These are phyloP conservation scores for Candida easanensis DNA, from an alignment of 805 yeast species.

Conservation along the genomic window DNA sequence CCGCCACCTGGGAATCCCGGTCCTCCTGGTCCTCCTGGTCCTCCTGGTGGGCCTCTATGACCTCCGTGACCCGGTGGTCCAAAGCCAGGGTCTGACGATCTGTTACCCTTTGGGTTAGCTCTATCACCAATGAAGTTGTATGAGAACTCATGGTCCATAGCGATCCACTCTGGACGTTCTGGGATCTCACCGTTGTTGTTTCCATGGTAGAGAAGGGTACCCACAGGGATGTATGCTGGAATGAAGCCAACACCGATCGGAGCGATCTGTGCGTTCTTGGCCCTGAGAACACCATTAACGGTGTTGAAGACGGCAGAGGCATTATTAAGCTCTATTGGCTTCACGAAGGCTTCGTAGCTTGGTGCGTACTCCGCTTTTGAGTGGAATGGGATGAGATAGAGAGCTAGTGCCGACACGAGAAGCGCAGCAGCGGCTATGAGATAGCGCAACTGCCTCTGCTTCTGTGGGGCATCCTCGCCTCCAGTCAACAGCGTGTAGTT, in stretches of 20 bases:
- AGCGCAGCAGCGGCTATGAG: slow-evolving; percentile 1
- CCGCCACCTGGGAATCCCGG: background rate
- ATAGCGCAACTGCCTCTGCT: slow-evolving; percentile 1
- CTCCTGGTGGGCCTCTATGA: slow-evolving; percentile 5
- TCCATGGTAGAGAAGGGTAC: slow-evolving; percentile 56
- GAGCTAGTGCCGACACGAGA: background rate
- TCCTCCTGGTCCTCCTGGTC: background rate
- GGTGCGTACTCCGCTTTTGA: background rate
- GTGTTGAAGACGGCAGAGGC: slow-evolving; percentile 57
- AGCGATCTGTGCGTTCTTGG: slow-evolving; percentile 46
- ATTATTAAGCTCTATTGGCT: slow-evolving; percentile 37
- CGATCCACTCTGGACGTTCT: slow-evolving; percentile 55
- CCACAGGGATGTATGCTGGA: slow-evolving; percentile 60
- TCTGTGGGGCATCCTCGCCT: background rate
- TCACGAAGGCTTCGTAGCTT: background rate
- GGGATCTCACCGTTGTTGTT: slow-evolving; percentile 43
- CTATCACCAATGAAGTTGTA: slow-evolving; percentile 41
- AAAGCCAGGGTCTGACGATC: background rate
- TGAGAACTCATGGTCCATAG: slow-evolving; percentile 62
- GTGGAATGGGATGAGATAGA: background rate
- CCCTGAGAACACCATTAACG: slow-evolving; percentile 49
- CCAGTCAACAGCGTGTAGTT: slow-evolving; percentile 5
- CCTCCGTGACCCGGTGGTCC: slow-evolving; percentile 4
- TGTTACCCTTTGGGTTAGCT: slow-evolving; percentile 12
- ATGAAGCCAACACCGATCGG: slow-evolving; percentile 58